Percentiles rank a stretch among this genome's conserved stretches.
Evolutionary conservation across 306 rosid species (phyloP).

Genomic region (Pachyrhizus erosus): DNA sequence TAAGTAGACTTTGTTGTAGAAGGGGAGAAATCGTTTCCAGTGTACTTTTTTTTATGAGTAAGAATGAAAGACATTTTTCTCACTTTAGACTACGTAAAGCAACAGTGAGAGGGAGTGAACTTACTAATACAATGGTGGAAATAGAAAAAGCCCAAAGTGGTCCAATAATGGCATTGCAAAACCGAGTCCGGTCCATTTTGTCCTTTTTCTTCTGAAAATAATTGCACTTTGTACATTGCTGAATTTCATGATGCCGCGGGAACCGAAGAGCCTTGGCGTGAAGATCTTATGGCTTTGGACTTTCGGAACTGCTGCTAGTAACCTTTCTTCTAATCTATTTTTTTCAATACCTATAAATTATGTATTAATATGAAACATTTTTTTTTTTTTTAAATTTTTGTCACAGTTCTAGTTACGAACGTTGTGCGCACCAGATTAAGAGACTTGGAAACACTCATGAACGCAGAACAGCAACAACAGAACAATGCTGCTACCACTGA

Average conservation of each 20-base stretch:
- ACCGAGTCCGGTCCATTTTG: background rate
- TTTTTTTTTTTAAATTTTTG: too few species aligned
- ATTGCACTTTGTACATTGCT: background rate
- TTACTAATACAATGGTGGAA: too few species aligned
- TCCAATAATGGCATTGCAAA: too few species aligned
- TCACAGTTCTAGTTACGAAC: conserved; percentile 66
- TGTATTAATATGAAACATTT: background rate
- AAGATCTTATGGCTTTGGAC: conserved; percentile 94
- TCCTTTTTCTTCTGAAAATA: background rate
- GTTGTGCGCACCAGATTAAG: conserved; percentile 62
- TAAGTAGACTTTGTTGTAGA: too few species aligned
- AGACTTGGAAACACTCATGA: conserved; percentile 57
- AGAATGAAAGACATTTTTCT: too few species aligned
- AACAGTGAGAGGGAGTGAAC: too few species aligned
- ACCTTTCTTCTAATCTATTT: conserved; percentile 7
- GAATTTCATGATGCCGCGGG: conserved; percentile 49
- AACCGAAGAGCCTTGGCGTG: conserved; percentile 79
- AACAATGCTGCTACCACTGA: conserved; percentile 32
- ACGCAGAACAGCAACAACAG: conserved; percentile 47
- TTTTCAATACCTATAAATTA: background rate
- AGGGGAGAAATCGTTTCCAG: too few species aligned
- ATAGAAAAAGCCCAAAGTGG: too few species aligned
- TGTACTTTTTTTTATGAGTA: too few species aligned
- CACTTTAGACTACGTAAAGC: too few species aligned
- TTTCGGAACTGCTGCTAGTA: conserved; percentile 87